A percentile compares a stretch with the other conserved stretches of the same genome.
phyloP scores from a whole-genome alignment of 2,329 filamentous ascomycete genomes.

The Aspergillus glaucus region DNA sequence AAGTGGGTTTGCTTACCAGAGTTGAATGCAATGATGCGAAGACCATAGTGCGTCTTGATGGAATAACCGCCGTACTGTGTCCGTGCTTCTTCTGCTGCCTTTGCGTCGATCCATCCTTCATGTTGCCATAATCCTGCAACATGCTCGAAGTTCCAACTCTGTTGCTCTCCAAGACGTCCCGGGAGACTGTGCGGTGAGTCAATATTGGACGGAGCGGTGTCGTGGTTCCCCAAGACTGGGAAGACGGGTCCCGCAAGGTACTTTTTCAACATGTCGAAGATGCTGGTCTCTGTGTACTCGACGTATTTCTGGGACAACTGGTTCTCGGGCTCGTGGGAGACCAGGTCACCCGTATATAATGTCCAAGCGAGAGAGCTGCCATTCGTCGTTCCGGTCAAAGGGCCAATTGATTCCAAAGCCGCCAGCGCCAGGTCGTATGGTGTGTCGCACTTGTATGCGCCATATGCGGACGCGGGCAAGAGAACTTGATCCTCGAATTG shows the following conservation, averaged over 20 bases:
- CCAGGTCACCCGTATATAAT: slow-evolving; percentile 53
- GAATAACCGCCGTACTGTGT: slow-evolving; percentile 53
- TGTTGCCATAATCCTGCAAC: slow-evolving; percentile 51
- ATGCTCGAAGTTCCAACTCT: slow-evolving; percentile 55
- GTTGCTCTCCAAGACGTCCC: slow-evolving; percentile 48
- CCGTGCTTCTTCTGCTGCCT: slow-evolving; percentile 42
- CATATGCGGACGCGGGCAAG: slow-evolving; percentile 49
- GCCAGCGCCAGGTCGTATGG: slow-evolving; percentile 53
- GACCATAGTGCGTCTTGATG: slow-evolving; percentile 47
- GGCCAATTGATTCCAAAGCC: slow-evolving; percentile 50
- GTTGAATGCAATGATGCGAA: slow-evolving; percentile 50
- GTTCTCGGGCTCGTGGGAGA: slow-evolving; percentile 49
- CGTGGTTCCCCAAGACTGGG: slow-evolving; percentile 53
- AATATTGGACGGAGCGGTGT: slow-evolving; percentile 49
- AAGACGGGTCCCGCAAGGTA: slow-evolving; percentile 54
- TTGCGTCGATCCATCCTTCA: slow-evolving; percentile 48
- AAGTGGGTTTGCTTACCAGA: slow-evolving; percentile 30
- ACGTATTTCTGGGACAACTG: slow-evolving; percentile 49
- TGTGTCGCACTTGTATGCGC: slow-evolving; percentile 52
- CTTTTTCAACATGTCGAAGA: slow-evolving; percentile 51
- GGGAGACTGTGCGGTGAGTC: slow-evolving; percentile 50
- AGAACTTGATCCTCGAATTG: slow-evolving; percentile 28
- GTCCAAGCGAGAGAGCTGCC: slow-evolving; percentile 46
- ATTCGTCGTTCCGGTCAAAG: slow-evolving; percentile 50
- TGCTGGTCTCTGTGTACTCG: slow-evolving; percentile 48